Percentiles rank a stretch among this genome's conserved stretches.
Evolutionary conservation across 1,284 basidiomycete genomes (phyloP).

Genomic region (Sporisorium graminicola): DNA sequence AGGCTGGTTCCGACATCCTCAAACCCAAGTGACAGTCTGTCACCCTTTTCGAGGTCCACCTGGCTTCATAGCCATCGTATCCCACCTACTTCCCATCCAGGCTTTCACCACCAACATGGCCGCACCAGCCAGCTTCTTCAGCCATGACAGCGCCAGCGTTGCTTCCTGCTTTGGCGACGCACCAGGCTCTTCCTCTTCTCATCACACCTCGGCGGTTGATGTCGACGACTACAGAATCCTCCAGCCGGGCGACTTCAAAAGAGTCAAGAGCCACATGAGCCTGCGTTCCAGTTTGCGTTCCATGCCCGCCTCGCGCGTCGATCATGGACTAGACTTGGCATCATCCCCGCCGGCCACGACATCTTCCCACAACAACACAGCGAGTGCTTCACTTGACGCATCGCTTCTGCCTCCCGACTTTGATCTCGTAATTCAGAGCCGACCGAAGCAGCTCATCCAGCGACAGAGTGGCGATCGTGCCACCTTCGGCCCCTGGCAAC

Average conservation of each 20-base stretch:
- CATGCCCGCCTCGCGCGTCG: constrained; percentile 20
- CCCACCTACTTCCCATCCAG: neutral
- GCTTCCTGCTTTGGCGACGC: constrained; percentile 8
- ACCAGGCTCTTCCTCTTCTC: constrained; percentile 11
- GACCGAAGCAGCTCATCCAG: constrained; percentile 6
- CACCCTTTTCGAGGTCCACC: neutral
- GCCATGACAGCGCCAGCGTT: constrained; percentile 1
- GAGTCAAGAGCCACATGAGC: constrained; percentile 23
- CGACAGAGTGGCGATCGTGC: constrained; percentile 12
- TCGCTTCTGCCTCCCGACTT: constrained; percentile 24
- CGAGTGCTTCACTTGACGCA: neutral
- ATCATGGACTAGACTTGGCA: neutral
- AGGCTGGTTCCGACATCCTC: neutral
- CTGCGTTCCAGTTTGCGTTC: constrained; percentile 20
- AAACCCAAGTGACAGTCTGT: no score
- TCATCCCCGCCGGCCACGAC: constrained; percentile 3
- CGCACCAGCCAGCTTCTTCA: constrained; percentile 7
- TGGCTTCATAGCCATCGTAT: neutral
- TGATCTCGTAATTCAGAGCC: constrained; percentile 17
- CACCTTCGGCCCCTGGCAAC: constrained; percentile 21
- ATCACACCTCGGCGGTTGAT: neutral
- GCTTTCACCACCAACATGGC: neutral
- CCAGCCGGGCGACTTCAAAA: constrained; percentile 37
- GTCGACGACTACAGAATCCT: constrained; percentile 31
- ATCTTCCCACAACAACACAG: neutral